phyloP scores from a whole-genome alignment of 1,139 yeast species.

The Wickerhamomyces sp. region DNA sequence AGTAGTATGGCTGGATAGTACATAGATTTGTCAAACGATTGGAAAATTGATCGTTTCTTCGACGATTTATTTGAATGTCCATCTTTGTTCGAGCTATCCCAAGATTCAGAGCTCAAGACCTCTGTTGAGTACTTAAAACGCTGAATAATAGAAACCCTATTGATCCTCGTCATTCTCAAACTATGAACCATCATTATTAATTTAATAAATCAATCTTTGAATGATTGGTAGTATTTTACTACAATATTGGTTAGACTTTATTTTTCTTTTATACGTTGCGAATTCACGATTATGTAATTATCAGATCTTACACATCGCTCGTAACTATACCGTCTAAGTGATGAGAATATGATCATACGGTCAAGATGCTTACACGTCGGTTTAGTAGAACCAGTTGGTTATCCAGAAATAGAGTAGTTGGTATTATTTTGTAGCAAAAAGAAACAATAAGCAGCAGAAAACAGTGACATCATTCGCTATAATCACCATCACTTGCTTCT shows the following conservation, averaged over 20 bases:
- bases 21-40: conserved; percentile 27
- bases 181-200: not conserved
- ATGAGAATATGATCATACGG: too few relatives aligned
- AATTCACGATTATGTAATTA: too few relatives aligned
- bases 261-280: too few relatives aligned
- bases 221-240: too few relatives aligned
- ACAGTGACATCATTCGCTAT: too few relatives aligned
- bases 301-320: too few relatives aligned
- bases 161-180: not conserved
- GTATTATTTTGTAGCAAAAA: too few relatives aligned
- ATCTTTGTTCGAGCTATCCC: not conserved
- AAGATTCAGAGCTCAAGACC: not conserved
- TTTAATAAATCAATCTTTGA: not conserved
- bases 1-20: conserved; percentile 28
- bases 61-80: not conserved
- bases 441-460: too few relatives aligned
- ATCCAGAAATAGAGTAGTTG: too few relatives aligned
- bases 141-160: not conserved
- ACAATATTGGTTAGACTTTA: not conserved
- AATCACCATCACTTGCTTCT: conserved; percentile 4
- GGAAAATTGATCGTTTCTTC: conserved; percentile 8
- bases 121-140: not conserved
- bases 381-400: too few relatives aligned
- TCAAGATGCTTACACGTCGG: too few relatives aligned
- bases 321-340: too few relatives aligned